Base-by-base conservation (phyloP, 1,284 basidiomycete genomes). In the Fomes fomentarius region DNA sequence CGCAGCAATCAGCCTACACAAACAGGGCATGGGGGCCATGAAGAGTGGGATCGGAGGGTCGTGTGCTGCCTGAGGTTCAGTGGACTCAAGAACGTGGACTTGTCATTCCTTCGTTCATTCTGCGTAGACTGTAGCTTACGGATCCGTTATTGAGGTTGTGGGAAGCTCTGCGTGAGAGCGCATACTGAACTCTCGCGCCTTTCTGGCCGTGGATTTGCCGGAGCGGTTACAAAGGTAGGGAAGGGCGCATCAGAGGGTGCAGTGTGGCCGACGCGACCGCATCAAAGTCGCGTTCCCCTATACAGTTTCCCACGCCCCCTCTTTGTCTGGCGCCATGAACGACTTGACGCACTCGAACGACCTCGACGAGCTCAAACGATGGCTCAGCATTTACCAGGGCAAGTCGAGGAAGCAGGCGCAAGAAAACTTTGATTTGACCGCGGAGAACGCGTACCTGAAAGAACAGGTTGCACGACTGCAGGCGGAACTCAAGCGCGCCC, bases 1-100 rank as follows among this genome's bases (percentile, higher is more conserved):
- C 28, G 74, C 87, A 19, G 90, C 88, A 24, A 86, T 92, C 53
- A 81, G 78, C 59, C 80, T 85, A 61, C 87, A 90, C 64, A 79
- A 78, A 54, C 58, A 71, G 19, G 87, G 83, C 11, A 84, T 89
- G 59, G 66, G 74, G 34, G 68, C 73, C 21, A 72, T 89, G 66
- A 80, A 78, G 65, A 63, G 71, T n/a, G 85, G 85, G 15, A 72
- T 81, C 38, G 64, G 55, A 6, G 66, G 33, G 25, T 48, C 35
- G 21, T 63, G 62, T 39, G 35, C 9, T 15, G 12, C 30, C 21
- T 37, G 12, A 8, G 3, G 2, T 10, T 42, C 11, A 8, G 17
- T 50, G 39, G 26, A 19, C 25, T 17, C n/a, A 3, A 15, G 40
- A 15, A 9, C 4, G 14, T 17, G 12, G 34, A 26, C 17, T 15